Base-by-base conservation (phyloP, 305 asterid genomes). In the Nicotiana rustica region DNA sequence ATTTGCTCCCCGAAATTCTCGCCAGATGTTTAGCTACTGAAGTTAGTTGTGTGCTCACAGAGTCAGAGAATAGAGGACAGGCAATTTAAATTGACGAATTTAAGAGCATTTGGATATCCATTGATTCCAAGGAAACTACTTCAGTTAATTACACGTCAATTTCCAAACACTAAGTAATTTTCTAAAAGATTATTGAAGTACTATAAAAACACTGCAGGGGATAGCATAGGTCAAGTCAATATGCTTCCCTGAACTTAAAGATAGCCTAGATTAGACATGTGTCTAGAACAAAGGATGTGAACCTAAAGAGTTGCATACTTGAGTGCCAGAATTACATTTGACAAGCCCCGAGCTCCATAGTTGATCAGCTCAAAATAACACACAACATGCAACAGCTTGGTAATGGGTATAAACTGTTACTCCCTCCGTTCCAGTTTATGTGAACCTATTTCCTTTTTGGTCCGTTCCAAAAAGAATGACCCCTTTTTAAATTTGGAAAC, bases 301-400 rank as follows among this genome's bases (percentile, higher is more conserved):
- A 71, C 78, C 38, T 13, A 4, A 47, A 21, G 78, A 71, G 61
- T 60, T 71, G 41, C 78, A 6, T 12, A 71, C 7, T 6, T 71
- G 61, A 47, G 15, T 71, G 38, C 78, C 6, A 0, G 1, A 12
- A 71, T 47, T 47, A 21, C 21, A 3, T 47, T 44, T 71, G 14
- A 21, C 13, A 12, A 71, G 35, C n/a, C 38, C 3, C 13, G 12
- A 70, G 36, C 78, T 71, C 61, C 21, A 47, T 4, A 47, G 21
- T 31, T 71, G 38, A 71, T 71, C 57, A 71, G 61, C 78, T 47
- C 61, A 71, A 71, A 71, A 19, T 47, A 21, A 47, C 61, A 71
- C 60, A 25, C 14, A 70, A 70, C 61, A 71, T 47, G 78, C 19
- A 71, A 71, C 8, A 19, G 78, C 19, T 44, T 71, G 14, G 78